Base-by-base conservation (phyloP, 1,139 yeast species). In the Magnusiomyces paraingens region DNA sequence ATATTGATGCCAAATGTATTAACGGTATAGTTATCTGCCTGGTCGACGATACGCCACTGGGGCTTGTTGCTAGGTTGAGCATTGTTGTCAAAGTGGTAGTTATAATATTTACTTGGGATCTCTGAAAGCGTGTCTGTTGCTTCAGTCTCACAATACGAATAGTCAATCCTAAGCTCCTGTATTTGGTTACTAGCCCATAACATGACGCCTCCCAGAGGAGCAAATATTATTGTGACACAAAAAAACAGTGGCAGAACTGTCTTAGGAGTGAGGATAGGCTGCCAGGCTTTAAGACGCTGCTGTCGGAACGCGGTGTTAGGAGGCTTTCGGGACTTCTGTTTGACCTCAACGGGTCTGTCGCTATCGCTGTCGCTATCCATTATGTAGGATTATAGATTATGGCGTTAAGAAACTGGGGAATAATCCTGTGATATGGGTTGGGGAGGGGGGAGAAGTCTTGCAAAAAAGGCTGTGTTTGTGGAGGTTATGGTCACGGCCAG, bases 131-230 rank as follows among this genome's bases (percentile, higher is more conserved):
- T 76, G 1, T 69, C 58, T 29, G 76, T 74, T 1, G 96, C 96
- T 54, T 73, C 63, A 10, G 64, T 64, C 58, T 78, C 80, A 74
- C 99, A 93, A 55, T 83, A 81, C 22, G 90, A 78, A 69, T 93
- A 93, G 63, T 89, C 94, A 56, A 93, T 84, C 17, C 80, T 78
- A 45, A 93, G 65, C 64, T 93, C 96, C 68, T 90, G 86, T 3
- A 89, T 85, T 58, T 76, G 74, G 57, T 80, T 74, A n/a, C 93
- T 79, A 3, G 96, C 94, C 58, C 84, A 83, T 69, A 93, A 77
- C 82, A 93, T 82, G 57, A 86, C 91, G 1, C 91, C 98, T 36
- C 99, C 99, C 47, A 93, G 76, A 8, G 97, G 95, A 15, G 91
- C 87, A 66, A 91, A 87, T 12, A 93, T 74, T n/a, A 87, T 75